Evolutionary conservation across 176 grass and related monocot species (phyloP), one percentile per base, ranked within the genome.

Genomic region (Zoysia japonica): DNA sequence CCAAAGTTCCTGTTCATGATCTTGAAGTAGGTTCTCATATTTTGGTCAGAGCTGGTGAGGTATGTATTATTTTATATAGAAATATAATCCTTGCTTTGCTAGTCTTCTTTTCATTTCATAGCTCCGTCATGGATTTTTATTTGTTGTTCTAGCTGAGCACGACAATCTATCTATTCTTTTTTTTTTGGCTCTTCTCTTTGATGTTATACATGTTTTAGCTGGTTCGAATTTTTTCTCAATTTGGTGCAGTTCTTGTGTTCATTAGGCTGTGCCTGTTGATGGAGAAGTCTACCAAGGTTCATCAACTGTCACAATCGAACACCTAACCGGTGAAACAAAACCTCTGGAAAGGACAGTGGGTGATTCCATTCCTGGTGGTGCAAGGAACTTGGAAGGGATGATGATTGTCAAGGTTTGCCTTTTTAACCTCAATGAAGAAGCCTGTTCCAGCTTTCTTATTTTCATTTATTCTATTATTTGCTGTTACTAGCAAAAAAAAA

Each of bases 221-320:
- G 38, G 13, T 71, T 76, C 13, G 63, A 80, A 83, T 77, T 81
- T 81, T 72, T 19, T 80, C 67, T 84, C 73, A 74, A 71, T 73
- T 52, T 90, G 57, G 78, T 52, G 83, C 78, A 90, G 73, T 75
- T 85, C 54, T 81, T 90, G 39, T 85, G 36, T 88, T 88, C 64
- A 74, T 88, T 90, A 97, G 94, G 94, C 92, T 42, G 95, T 97
- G 65, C 95, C 95, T 83, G 95, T 97, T 80, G 95, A 97, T 81
- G 95, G 95, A 80, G 95, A 97, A 90, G 95, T 97, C 68, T 90
- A 85, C 67, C 95, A 97, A 87, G 95, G 95, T 78, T 90, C 95
- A 60, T 97, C 95, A 36, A 97, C 95, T 66, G 67, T 97, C 52
- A 97, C 95, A 62, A 89, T 94, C 47, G 95, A 97, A 70, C 95